phyloP scores from a whole-genome alignment of 2,329 filamentous ascomycete genomes.

The Pyrenophora teres region DNA sequence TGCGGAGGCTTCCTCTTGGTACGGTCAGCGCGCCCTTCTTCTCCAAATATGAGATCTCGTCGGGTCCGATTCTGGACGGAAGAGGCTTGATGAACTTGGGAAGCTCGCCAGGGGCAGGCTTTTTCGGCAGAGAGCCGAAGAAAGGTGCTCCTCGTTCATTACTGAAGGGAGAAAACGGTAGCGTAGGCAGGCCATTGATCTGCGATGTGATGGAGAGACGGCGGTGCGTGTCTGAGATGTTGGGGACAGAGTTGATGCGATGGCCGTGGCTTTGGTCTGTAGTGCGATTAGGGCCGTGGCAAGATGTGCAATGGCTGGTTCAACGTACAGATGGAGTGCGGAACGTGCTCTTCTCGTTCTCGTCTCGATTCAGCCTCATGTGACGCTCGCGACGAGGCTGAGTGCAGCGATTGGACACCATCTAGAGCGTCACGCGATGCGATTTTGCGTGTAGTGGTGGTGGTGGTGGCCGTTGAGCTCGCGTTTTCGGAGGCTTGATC shows the following conservation, averaged over 20 bases:
- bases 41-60: slow-evolving; percentile 82
- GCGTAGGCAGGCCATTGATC: slow-evolving; percentile 38
- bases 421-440: slow-evolving; percentile 48
- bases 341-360: slow-evolving; percentile 64
- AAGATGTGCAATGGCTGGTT: slow-evolving; percentile 11
- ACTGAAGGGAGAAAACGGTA: slow-evolving; percentile 45
- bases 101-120: slow-evolving; percentile 53
- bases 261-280: slow-evolving; percentile 56
- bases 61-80: slow-evolving; percentile 73
- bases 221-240: slow-evolving; percentile 52
- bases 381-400: slow-evolving; percentile 43
- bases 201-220: slow-evolving; percentile 51
- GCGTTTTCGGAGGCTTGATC: slow-evolving; percentile 35
- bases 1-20: slow-evolving; percentile 71
- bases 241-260: slow-evolving; percentile 44
- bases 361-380: slow-evolving; percentile 55
- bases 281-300: slow-evolving; percentile 19
- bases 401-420: slow-evolving; percentile 36
- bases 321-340: slow-evolving; percentile 66
- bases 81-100: slow-evolving; percentile 79
- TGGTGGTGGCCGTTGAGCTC: slow-evolving; percentile 24
- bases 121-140: slow-evolving; percentile 56
- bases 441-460: slow-evolving; percentile 44
- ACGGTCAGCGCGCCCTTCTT: slow-evolving; percentile 84
- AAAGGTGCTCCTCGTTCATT: slow-evolving; percentile 39